Evolutionary conservation across 1,284 basidiomycete species (phyloP).

Genomic region (Ceratobasidium theobromae): DNA sequence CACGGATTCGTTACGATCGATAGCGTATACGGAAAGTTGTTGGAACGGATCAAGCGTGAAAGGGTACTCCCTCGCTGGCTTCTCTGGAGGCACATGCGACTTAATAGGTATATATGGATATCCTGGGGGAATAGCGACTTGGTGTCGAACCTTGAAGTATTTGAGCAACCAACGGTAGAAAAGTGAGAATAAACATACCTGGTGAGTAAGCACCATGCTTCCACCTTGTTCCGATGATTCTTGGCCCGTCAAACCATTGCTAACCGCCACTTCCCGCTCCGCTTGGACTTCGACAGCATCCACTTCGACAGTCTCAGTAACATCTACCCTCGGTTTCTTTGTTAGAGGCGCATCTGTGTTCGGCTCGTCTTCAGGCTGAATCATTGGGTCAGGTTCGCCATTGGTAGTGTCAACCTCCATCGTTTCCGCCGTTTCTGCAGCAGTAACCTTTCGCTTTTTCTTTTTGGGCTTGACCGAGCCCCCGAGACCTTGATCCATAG

Average conservation of each 20-base stretch:
- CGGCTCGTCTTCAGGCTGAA: not conserved
- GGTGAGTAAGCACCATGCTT: constrained; percentile 73
- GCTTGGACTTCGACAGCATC: constrained; percentile 91
- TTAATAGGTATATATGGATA: constrained; percentile 92
- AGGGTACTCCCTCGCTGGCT: constrained; percentile 91
- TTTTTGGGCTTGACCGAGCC: not conserved
- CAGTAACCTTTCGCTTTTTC: constrained; percentile 10
- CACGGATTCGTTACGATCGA: constrained; percentile 96
- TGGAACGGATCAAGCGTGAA: constrained; percentile 99
- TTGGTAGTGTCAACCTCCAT: constrained; percentile 9
- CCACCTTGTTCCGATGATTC: constrained; percentile 55
- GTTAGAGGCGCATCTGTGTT: not conserved
- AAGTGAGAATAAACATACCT: constrained; percentile 51
- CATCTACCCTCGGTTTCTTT: constrained; percentile 57
- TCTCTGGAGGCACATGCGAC: constrained; percentile 86
- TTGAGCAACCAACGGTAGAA: not conserved
- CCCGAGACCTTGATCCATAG: not conserved
- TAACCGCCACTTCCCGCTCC: constrained; percentile 82
- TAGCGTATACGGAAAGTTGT: constrained; percentile 89
- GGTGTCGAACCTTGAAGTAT: constrained; percentile 71
- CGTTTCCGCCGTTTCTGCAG: not conserved
- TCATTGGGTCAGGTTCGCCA: not conserved
- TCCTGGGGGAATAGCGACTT: constrained; percentile 92
- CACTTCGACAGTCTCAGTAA: constrained; percentile 70
- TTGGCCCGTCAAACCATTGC: constrained; percentile 73